A percentile compares a stretch with the other conserved stretches of the same genome.
Evolutionary conservation across 805 yeast species (phyloP).

Genomic region (Ogataea philodendri): DNA sequence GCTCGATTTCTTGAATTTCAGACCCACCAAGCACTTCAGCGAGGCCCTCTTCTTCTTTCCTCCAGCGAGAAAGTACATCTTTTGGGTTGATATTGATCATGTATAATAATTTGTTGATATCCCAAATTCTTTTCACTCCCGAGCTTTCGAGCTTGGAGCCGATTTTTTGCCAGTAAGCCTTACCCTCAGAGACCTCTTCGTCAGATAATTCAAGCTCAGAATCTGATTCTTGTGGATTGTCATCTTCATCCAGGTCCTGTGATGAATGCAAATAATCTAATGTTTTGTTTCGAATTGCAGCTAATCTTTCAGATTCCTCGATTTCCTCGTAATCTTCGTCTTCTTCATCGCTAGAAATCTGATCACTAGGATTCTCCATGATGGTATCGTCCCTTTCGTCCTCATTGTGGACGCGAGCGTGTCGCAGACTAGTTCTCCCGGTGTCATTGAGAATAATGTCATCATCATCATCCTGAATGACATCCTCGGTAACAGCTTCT

Average conservation of each 20-base stretch:
- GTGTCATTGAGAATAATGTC: too few species aligned
- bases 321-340: conserved; percentile 10
- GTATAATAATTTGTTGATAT: conserved; percentile 77
- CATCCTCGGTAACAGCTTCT: conserved; percentile 36
- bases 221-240: conserved; percentile 44
- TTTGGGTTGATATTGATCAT: conserved; percentile 72
- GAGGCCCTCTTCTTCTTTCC: conserved; percentile 45
- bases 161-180: conserved; percentile 39
- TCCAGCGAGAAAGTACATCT: conserved; percentile 74
- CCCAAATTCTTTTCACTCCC: conserved; percentile 59
- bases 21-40: conserved; percentile 27
- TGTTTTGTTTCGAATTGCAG: too few species aligned
- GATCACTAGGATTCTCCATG: conserved; percentile 42
- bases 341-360: conserved; percentile 37
- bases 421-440: too few species aligned
- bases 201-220: conserved; percentile 42
- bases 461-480: conserved; percentile 43
- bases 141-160: conserved; percentile 64
- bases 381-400: too few species aligned
- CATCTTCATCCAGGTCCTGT: too few species aligned
- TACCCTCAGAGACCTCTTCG: conserved; percentile 40
- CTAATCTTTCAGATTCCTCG: background rate
- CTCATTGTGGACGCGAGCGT: too few species aligned
- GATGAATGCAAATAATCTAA: too few species aligned
- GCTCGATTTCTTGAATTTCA: conserved; percentile 40